Evolutionary conservation across 768 basidiomycete genomes (phyloP), one percentile per base, ranked within the genome.

Genomic region (Ramaria sp.): DNA sequence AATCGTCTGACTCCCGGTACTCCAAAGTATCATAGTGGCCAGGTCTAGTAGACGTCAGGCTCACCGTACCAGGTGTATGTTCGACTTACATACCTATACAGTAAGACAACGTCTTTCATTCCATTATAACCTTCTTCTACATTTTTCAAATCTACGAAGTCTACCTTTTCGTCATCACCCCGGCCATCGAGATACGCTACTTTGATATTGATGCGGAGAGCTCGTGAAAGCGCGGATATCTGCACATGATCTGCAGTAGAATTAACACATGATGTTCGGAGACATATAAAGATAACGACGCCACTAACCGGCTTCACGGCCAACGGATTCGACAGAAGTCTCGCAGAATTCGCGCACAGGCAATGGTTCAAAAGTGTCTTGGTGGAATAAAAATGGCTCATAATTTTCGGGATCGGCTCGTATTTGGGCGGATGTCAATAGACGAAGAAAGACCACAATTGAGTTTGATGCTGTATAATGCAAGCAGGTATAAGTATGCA

Each of bases 1-100:
- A 48, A 37, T 34, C 37, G 37, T 57, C 55, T 2, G 31, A 7
- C 15, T 57, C 55, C 6, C 55, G 55, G 47, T 48, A 57, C 33
- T 66, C 65, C 19, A 89, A 71, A 51, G 92, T 84, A 70, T 94
- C 91, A 69, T 89, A 94, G 67, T 94, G 91, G 9, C 91, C 91
- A 19, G 91, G 91, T 50, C 90, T 91, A 57, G 12, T 53, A 47
- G 9, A 54, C n/a, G 12, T 54, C 51, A 59, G 42, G 30, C 19
- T 60, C 31, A 12, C 19, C 56, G 38, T 34, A 57, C 51, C 7
- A 27, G 11, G 10, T 37, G 37, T 27, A 2, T 27, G 33, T 50
- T 41, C 34, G 39, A 30, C 63, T 6, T 46, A 63, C 79, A 61
- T 61, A 90, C 91, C 89, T 75, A 70, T 91, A 92, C 31, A 93